Evolutionary conservation across 2,329 filamentous ascomycete genomes (phyloP).

Genomic region (Colletotrichum tabaci): DNA sequence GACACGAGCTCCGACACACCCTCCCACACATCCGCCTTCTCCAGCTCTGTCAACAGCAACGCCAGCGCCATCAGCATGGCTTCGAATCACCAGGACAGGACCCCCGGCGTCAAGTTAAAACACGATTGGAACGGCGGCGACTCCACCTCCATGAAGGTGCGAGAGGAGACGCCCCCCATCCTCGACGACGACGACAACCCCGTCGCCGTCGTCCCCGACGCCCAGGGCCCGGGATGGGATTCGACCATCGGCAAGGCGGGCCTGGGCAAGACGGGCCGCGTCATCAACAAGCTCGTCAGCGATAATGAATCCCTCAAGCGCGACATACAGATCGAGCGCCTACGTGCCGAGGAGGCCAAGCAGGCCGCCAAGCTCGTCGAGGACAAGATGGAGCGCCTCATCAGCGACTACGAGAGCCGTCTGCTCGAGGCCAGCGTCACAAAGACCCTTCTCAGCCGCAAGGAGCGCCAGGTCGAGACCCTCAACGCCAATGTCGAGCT

Average conservation of each 20-base stretch:
- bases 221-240: conserved; percentile 67
- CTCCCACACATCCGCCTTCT: conserved; percentile 66
- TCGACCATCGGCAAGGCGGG: conserved; percentile 79
- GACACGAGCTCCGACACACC: conserved; percentile 59
- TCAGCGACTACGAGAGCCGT: conserved; percentile 78
- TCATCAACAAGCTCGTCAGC: conserved; percentile 85
- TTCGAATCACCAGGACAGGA: conserved; percentile 52
- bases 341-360: conserved; percentile 79
- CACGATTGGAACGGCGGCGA: conserved; percentile 44
- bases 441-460: conserved; percentile 78
- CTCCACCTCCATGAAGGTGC: conserved; percentile 26
- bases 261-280: conserved; percentile 81
- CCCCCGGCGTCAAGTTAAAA: conserved; percentile 55
- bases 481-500: conserved; percentile 74
- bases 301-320: conserved; percentile 85
- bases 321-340: conserved; percentile 77
- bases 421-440: conserved; percentile 80
- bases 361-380: conserved; percentile 77
- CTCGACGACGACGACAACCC: conserved; percentile 31
- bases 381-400: conserved; percentile 79
- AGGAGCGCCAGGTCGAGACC: conserved; percentile 82
- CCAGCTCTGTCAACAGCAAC: conserved; percentile 70
- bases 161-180: conserved; percentile 31
- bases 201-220: conserved; percentile 51
- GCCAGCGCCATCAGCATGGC: conserved; percentile 62